Evolutionary conservation across 2,329 filamentous ascomycete genomes (phyloP).

Genomic region (Talaromyces rugulosus): DNA sequence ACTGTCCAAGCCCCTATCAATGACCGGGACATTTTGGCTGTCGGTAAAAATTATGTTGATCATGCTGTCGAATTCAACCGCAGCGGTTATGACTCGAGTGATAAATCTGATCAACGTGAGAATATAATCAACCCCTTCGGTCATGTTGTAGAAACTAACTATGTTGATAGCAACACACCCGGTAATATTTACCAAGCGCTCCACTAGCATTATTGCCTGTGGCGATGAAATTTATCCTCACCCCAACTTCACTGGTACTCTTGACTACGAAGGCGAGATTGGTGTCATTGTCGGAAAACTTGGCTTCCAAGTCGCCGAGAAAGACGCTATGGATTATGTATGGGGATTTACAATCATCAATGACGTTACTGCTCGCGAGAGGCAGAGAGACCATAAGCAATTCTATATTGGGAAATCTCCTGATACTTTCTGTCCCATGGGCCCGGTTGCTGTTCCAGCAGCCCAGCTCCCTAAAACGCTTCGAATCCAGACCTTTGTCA

Average conservation of each 20-base stretch:
- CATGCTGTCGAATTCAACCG: conserved; percentile 40
- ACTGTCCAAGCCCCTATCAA: conserved; percentile 26
- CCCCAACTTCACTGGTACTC: conserved; percentile 44
- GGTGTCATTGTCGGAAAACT: conserved; percentile 51
- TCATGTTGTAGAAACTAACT: too few species aligned
- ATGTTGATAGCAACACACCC: background rate
- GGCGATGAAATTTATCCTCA: conserved; percentile 47
- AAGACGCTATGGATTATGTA: conserved; percentile 48
- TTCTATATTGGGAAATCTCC: background rate
- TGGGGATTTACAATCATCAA: conserved; percentile 57
- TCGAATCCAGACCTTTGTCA: conserved; percentile 44
- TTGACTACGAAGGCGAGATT: conserved; percentile 49
- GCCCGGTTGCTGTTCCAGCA: background rate
- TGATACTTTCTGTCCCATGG: background rate
- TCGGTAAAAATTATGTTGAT: conserved; percentile 54
- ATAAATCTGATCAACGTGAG: background rate
- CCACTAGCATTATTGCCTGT: conserved; percentile 23
- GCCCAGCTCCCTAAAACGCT: conserved; percentile 40
- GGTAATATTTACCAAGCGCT: background rate
- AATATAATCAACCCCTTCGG: too few species aligned
- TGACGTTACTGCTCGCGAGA: background rate
- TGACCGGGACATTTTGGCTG: conserved; percentile 49
- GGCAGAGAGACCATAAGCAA: background rate
- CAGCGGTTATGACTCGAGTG: background rate
- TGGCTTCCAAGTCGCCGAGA: conserved; percentile 41